Evolutionary conservation across 352 stramenopile species (phyloP).

Genomic region (Pythium phragmitis): DNA sequence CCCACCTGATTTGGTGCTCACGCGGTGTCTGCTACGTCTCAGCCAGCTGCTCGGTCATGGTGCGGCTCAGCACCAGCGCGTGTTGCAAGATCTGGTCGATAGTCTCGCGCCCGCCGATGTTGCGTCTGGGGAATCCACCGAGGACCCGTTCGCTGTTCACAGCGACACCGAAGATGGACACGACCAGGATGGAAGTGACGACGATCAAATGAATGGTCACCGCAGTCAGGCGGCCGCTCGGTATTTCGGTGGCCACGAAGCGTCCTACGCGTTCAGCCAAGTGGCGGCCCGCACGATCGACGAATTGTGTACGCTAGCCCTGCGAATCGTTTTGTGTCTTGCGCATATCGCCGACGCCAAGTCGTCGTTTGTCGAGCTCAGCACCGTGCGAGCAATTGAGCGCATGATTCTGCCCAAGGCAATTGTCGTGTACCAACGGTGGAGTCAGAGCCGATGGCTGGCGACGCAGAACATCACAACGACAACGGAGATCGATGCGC

Average conservation of each 20-base stretch:
- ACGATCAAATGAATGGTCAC: constrained; percentile 38
- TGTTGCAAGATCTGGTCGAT: constrained; percentile 57
- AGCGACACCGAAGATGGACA: constrained; percentile 39
- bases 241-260: constrained; percentile 51
- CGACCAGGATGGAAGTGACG: constrained; percentile 26
- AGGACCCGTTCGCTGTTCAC: constrained; percentile 24
- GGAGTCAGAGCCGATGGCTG: constrained; percentile 64
- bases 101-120: constrained; percentile 54
- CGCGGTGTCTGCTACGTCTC: constrained; percentile 50
- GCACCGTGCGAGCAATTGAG: constrained; percentile 42
- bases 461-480: constrained; percentile 55
- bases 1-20: constrained; percentile 47
- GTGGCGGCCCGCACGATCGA: constrained; percentile 59
- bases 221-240: constrained; percentile 8
- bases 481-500: constrained; percentile 43
- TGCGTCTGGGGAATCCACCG: constrained; percentile 11
- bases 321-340: constrained; percentile 66
- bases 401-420: constrained; percentile 50
- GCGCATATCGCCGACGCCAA: constrained; percentile 61
- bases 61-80: constrained; percentile 45
- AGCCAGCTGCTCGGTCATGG: constrained; percentile 58
- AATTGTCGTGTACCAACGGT: constrained; percentile 71
- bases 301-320: constrained; percentile 57
- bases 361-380: constrained; percentile 46
- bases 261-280: constrained; percentile 60